Conservation (phyloP, 2,329 filamentous ascomycete species). For the Phialophora chinensis region DNA sequence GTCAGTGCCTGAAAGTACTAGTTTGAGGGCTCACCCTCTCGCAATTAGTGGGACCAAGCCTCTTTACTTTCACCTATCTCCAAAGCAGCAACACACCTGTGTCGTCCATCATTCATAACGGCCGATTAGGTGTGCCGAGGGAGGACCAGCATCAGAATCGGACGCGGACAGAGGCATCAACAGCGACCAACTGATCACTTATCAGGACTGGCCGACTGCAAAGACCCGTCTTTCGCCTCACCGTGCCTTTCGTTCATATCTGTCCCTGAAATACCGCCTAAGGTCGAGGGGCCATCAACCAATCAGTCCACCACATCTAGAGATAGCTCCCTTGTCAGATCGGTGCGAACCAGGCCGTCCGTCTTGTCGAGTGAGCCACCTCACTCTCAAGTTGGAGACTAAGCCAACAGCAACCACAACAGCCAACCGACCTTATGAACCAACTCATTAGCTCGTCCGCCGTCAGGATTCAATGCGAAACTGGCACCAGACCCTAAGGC, state of each 20-base stretch:
- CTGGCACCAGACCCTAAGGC: neutral
- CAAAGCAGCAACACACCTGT: neutral
- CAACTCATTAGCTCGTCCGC: neutral
- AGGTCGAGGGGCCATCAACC: neutral
- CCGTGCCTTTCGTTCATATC: neutral
- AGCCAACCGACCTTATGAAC: neutral
- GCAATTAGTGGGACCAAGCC: neutral
- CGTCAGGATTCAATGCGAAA: neutral
- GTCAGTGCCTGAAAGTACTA: neutral
- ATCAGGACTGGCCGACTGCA: neutral
- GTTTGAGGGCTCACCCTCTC: neutral
- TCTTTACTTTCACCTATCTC: neutral
- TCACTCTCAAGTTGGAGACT: neutral
- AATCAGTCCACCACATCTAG: neutral
- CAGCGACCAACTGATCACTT: neutral
- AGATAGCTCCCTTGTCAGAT: neutral
- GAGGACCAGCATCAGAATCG: neutral
- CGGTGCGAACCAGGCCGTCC: neutral
- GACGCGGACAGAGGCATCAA: too few relatives aligned
- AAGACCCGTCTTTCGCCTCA: constrained; percentile 8
- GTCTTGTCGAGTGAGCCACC: neutral
- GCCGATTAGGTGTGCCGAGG: neutral
- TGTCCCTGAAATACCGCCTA: neutral
- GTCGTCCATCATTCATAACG: neutral
- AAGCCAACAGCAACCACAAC: neutral